Base-by-base conservation (phyloP, 1,139 yeast genomes). In the Pichia terricola region DNA sequence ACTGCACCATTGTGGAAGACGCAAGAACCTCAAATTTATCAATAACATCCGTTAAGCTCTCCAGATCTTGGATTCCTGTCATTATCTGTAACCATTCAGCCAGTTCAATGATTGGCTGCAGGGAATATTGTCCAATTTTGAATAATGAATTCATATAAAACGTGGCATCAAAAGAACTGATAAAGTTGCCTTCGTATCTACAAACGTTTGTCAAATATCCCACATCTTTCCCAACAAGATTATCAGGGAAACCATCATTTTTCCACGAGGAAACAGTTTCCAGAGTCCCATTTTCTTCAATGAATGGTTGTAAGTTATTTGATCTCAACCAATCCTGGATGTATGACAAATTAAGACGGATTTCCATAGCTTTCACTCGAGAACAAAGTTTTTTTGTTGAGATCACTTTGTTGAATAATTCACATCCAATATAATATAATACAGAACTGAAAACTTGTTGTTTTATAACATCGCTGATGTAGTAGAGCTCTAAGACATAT, bases 311-410 rank as follows among this genome's bases (percentile, higher is more conserved):
- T 57, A 70, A 72, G 61, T 86, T 83, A 58, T 86, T 91, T 4
- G 83, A 72, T 49, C 95, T 73, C 34, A 91, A 73, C 98, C 98
- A 91, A 58, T 91, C 96, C 61, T 91, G 96, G 41, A 91, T 66
- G 3, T 85, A 76, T 0, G 96, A 87, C 8, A 91, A 61, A 56
- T 91, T 91, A 48, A 91, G 72, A 44, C 97, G 70, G 40, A 91
- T 81, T 60, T 91, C 97, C 62, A 91, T 77, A 0, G 97, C 97
- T 52, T 83, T 79, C 2, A 87, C 72, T 47, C 99, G 72, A 0
- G 95, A 77, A 44, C 86, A 72, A 52, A 83, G 82, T 42, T 63
- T 70, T 26, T 81, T 75, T 54, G 74, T 79, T 33, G 78, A 69
- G 43, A 88, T 64, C 34, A 89, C 70, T 45, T 80, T 70, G 60